Conservation (phyloP, 108 stramenopile species). For the Halocafeteria seosinensis region DNA sequence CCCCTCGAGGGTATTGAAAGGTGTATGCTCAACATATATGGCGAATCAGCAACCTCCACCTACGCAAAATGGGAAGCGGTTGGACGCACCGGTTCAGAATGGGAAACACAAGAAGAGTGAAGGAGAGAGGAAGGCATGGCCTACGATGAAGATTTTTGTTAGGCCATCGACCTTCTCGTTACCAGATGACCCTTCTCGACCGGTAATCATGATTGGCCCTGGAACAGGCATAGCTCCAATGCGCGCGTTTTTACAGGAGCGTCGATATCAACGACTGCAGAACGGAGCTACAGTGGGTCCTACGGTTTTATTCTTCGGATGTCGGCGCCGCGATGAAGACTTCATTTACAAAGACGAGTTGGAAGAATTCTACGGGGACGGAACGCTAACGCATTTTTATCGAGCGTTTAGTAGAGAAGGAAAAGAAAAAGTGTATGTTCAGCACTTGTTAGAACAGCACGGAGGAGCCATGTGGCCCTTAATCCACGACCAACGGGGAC, state of each 20-base stretch:
- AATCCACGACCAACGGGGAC: slow-evolving; percentile 29
- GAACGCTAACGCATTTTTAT: slow-evolving; percentile 48
- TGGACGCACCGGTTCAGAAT: not conserved
- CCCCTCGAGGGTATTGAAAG: slow-evolving; percentile 23
- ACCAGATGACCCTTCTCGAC: slow-evolving; percentile 21
- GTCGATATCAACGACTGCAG: slow-evolving; percentile 28
- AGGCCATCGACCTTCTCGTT: slow-evolving; percentile 69
- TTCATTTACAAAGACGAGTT: slow-evolving; percentile 79
- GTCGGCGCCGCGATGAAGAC: slow-evolving; percentile 57
- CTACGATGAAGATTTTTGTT: slow-evolving; percentile 51
- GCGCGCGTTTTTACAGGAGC: slow-evolving; percentile 82
- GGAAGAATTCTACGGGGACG: slow-evolving; percentile 36
- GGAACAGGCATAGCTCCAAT: slow-evolving; percentile 95
- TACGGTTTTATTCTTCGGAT: slow-evolving; percentile 86
- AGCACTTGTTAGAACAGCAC: slow-evolving; percentile 53
- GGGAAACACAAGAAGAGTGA: too few species aligned
- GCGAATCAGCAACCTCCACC: slow-evolving; percentile 3
- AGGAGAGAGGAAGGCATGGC: too few species aligned
- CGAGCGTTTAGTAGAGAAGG: slow-evolving; percentile 74
- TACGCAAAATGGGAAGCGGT: not conserved
- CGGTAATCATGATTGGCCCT: slow-evolving; percentile 85
- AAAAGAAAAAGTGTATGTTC: slow-evolving; percentile 75
- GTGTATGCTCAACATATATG: slow-evolving; percentile 66
- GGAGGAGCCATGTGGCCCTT: slow-evolving; percentile 48
- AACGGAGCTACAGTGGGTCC: slow-evolving; percentile 19